Percentiles rank a stretch among this genome's conserved stretches.
phyloP scores from a whole-genome alignment of 331 rosid genomes.

The Spiraea crenata region DNA sequence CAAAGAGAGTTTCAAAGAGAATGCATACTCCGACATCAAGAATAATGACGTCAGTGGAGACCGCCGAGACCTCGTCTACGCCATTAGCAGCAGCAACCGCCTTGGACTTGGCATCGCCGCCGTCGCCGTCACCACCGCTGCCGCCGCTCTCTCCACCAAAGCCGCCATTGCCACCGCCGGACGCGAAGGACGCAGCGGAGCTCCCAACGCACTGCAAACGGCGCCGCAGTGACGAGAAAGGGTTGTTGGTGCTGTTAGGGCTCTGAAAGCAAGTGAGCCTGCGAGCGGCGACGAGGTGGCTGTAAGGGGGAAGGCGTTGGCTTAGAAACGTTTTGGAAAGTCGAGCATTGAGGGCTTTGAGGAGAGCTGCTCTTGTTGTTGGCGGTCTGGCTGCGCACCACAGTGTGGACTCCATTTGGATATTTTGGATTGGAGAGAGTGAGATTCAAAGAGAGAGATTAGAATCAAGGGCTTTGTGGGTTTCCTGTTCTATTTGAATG shows the following conservation, averaged over 20 bases:
- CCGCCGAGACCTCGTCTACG: conserved; percentile 47
- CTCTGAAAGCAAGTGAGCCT: conserved; percentile 35
- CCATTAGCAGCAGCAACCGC: conserved; percentile 42
- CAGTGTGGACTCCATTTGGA: conserved; percentile 46
- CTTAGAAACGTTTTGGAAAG: conserved; percentile 26
- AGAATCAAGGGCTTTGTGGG: too few species aligned
- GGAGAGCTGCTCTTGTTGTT: conserved; percentile 28
- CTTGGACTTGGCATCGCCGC: conserved; percentile 42
- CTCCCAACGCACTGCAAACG: conserved; percentile 47
- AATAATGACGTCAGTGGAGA: conserved; percentile 52
- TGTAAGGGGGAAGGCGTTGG: conserved; percentile 16
- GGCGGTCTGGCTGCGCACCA: conserved; percentile 30
- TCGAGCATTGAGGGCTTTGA: conserved; percentile 45
- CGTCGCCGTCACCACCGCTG: conserved; percentile 46
- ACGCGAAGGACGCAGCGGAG: conserved; percentile 49
- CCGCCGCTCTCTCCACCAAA: conserved; percentile 51
- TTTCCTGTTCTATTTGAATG: too few species aligned
- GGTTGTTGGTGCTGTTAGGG: background rate
- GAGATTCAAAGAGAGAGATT: too few species aligned
- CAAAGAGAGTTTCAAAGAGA: background rate
- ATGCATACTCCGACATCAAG: conserved; percentile 72
- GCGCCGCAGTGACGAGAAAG: conserved; percentile 33
- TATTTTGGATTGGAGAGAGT: too few species aligned
- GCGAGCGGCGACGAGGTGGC: conserved; percentile 35
- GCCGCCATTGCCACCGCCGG: conserved; percentile 60